phyloP scores from a whole-genome alignment of 345 rosid genomes.

The sweet orange (Citrus sinensis) region DVS_A1.0 CM039169.1:32847001-32847500 shows the following conservation, averaged over 20 bases:
- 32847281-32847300: neutral
- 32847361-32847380: constrained; percentile 4
- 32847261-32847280: neutral
- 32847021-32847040: constrained; percentile 15
- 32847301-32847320: neutral
- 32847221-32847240: neutral
- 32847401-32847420: constrained; percentile 1
- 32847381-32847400: constrained; percentile 6
- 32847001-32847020: constrained; percentile 23
- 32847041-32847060: constrained; percentile 6
- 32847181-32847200: constrained; percentile 1
- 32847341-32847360: constrained; percentile 7
- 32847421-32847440: constrained; percentile 11
- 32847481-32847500: neutral
- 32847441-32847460: neutral
- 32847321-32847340: constrained; percentile 13
- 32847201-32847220: neutral
- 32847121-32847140: constrained; percentile 17
- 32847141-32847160: constrained; percentile 7
- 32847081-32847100: constrained; percentile 2
- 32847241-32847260: neutral
- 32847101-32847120: constrained; percentile 3
- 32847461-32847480: constrained; percentile 3
- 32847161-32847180: constrained; percentile 18
- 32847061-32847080: neutral